phyloP scores from a whole-genome alignment of 768 basidiomycete genomes.

The Neoboletus brunneissimus region DNA sequence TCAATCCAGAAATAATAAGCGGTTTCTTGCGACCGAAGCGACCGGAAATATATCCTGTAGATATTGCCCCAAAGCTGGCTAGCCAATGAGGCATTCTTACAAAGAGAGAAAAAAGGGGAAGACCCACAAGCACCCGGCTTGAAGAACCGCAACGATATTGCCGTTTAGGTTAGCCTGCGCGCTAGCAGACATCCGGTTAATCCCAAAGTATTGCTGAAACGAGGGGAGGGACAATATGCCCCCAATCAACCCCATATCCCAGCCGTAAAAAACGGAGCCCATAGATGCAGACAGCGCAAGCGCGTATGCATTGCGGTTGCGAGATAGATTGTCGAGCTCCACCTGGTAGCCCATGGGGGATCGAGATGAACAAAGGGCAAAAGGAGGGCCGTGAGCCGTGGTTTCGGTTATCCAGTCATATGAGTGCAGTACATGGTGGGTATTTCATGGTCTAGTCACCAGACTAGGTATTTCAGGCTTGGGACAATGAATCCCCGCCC shows the following conservation, averaged over 20 bases:
- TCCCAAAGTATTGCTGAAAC: constrained; percentile 48
- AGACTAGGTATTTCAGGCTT: too few relatives aligned
- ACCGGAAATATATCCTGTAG: constrained; percentile 39
- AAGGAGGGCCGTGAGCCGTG: background rate
- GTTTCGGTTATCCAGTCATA: background rate
- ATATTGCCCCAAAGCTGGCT: constrained; percentile 42
- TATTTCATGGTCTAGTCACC: too few relatives aligned
- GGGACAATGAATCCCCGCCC: background rate
- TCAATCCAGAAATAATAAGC: constrained; percentile 42
- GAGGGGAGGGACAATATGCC: constrained; percentile 45
- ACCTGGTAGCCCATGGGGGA: constrained; percentile 26
- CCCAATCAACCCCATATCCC: constrained; percentile 51
- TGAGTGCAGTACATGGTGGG: background rate
- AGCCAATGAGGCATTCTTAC: background rate
- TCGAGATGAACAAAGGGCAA: background rate
- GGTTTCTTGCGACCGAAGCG: constrained; percentile 47
- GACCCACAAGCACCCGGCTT: constrained; percentile 48
- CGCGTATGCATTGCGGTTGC: constrained; percentile 44
- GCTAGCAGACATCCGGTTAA: constrained; percentile 37
- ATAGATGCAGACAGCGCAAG: constrained; percentile 44
- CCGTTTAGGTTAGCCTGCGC: constrained; percentile 43
- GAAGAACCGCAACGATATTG: constrained; percentile 51
- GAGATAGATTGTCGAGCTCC: constrained; percentile 24
- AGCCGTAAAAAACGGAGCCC: constrained; percentile 50
- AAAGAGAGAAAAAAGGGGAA: background rate